Evolutionary conservation across 139 green algal species (phyloP).

Genomic region (Micromonas commoda): DNA sequence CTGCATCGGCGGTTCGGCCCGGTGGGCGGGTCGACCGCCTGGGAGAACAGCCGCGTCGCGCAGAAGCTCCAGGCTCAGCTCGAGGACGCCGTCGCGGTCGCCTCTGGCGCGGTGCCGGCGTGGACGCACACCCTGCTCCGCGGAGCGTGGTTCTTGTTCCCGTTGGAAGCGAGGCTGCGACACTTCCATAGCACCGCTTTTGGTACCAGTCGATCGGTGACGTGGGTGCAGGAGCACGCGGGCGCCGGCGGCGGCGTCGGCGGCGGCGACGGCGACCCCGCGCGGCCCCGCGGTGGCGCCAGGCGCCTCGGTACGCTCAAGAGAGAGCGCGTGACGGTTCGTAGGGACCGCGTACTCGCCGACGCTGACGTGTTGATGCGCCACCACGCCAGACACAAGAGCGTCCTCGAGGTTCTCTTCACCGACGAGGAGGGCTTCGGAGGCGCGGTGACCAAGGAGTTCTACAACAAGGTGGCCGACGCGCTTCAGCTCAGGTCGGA

Average conservation of each 20-base stretch:
- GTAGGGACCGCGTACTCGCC: constrained; percentile 74
- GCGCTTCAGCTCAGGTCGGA: constrained; percentile 74
- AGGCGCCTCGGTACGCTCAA: constrained; percentile 70
- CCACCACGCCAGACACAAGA: constrained; percentile 39
- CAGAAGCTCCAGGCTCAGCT: not conserved
- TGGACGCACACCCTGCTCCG: not conserved
- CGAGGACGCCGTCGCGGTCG: not conserved
- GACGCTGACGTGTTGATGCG: constrained; percentile 67
- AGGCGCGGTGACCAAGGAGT: constrained; percentile 91
- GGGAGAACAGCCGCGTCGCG: not conserved
- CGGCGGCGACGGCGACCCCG: not conserved
- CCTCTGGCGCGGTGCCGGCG: not conserved
- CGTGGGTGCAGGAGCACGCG: constrained; percentile 74
- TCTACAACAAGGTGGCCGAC: constrained; percentile 89
- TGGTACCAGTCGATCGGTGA: constrained; percentile 72
- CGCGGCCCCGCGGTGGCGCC: constrained; percentile 23
- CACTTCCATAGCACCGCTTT: constrained; percentile 84
- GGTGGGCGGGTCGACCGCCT: not conserved
- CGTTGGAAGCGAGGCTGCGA: not conserved
- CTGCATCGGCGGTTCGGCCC: not conserved
- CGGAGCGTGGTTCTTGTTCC: not conserved
- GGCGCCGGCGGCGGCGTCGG: constrained; percentile 46
- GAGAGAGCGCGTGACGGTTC: constrained; percentile 75
- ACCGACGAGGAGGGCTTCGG: constrained; percentile 57
- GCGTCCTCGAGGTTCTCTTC: constrained; percentile 19